These are phyloP conservation scores for Citrus australasica DNA, from an alignment of 345 rosid species.

Conservation along the genomic window DNA sequence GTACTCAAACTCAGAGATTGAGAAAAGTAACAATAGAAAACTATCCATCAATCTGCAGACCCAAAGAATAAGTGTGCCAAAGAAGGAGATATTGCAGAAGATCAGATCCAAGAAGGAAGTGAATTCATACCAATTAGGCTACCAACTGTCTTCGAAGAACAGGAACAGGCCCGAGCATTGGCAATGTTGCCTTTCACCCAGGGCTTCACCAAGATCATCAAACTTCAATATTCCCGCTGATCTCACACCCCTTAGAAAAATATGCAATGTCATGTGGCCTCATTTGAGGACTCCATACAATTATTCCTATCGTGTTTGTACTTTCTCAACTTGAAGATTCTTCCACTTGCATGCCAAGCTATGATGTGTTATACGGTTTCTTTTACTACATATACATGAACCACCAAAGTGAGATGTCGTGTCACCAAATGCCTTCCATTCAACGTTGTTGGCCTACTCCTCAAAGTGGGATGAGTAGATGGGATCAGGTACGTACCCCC, in stretches of 20 bases:
- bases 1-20: conserved; percentile 8
- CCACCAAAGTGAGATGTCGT: neutral
- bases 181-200: conserved; percentile 36
- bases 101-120: conserved; percentile 32
- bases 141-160: conserved; percentile 43
- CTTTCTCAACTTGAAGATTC: neutral
- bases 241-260: neutral
- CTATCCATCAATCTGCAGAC: conserved; percentile 4
- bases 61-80: conserved; percentile 9
- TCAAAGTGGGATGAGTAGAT: conserved; percentile 13
- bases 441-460: conserved; percentile 2
- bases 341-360: conserved; percentile 1
- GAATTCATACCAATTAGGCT: conserved; percentile 35
- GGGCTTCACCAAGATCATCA: conserved; percentile 1
- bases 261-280: neutral
- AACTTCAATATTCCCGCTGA: neutral
- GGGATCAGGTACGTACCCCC: conserved; percentile 22
- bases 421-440: neutral
- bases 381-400: neutral
- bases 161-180: conserved; percentile 44
- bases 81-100: conserved; percentile 23
- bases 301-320: neutral
- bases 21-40: conserved; percentile 11
- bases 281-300: neutral
- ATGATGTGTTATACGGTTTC: neutral